phyloP scores from a whole-genome alignment of 2,329 filamentous ascomycete species.

The Phialemonium atrogriseum region DNA sequence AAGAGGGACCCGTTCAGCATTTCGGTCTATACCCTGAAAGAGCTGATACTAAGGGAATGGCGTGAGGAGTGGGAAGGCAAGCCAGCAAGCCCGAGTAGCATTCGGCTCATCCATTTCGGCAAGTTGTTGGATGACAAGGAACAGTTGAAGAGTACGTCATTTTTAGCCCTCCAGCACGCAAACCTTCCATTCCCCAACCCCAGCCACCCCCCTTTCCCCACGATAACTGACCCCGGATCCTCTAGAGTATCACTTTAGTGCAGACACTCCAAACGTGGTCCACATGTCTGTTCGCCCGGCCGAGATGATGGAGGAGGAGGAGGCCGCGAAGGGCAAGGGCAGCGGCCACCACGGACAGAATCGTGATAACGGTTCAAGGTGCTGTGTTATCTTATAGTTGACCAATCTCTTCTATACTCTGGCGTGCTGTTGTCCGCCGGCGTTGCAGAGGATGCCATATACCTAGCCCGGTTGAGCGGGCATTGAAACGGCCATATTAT shows the following conservation, averaged over 20 bases:
- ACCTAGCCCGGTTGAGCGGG: too few relatives aligned
- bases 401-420: background rate
- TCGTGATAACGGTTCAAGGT: constrained; percentile 32
- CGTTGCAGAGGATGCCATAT: too few relatives aligned
- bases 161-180: background rate
- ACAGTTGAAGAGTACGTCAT: constrained; percentile 70
- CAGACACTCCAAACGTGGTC: constrained; percentile 72
- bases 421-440: too few relatives aligned
- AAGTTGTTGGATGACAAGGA: constrained; percentile 86
- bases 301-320: constrained; percentile 74
- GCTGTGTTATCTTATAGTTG: constrained; percentile 43
- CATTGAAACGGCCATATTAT: too few relatives aligned
- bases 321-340: constrained; percentile 59
- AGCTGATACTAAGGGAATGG: constrained; percentile 91
- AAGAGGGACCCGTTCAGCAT: constrained; percentile 75
- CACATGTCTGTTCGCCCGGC: constrained; percentile 90
- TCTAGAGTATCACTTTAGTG: constrained; percentile 70
- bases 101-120: constrained; percentile 86
- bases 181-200: too few relatives aligned
- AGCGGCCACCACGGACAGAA: constrained; percentile 29
- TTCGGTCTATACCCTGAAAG: constrained; percentile 88
- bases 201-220: too few relatives aligned
- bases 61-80: constrained; percentile 82
- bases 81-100: constrained; percentile 79
- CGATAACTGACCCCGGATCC: constrained; percentile 4